Base-by-base conservation (phyloP, 208 protist species). In the Leishmania arabica region DNA sequence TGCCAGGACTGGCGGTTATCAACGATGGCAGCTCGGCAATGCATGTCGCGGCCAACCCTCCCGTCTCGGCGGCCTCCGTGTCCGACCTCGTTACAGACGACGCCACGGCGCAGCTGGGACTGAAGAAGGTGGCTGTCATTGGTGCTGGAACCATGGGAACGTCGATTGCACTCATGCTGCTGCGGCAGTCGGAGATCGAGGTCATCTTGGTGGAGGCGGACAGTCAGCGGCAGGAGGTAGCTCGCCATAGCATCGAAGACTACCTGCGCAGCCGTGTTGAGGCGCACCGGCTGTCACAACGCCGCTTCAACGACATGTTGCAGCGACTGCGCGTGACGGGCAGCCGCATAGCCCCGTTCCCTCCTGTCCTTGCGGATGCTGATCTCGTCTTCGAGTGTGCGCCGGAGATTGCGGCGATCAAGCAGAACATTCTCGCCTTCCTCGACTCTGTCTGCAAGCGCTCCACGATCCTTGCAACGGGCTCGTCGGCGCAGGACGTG, bases 341-440 rank as follows among this genome's bases (percentile, higher is more conserved):
- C 51, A 75, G 74, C 37, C 85, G 78, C 62, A 76, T 86, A 27
- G 72, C 60, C 7, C 85, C 90, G 21, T 81, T 93, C 58, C 81
- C 87, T 3, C 21, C 77, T 31, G 77, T 58, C n/a, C 69, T 96
- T 21, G 62, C 58, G 3, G 89, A 91, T 24, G 88, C 85, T 24
- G 88, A 97, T 72, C 68, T 96, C 6, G 88, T 97, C 56, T 79
- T 97, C 40, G 92, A 98, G 82, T 97, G 94, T 64, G 89, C 90
- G 21, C 78, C 89, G 31, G 95, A 96, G 82, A 83, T 90, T 62
- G 24, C 90, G n/a, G 68, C 64, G 34, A 54, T 96, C 24, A 97
- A 97, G 82, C 80, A 88, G 85, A 82, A 89, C 58, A 87, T 98
- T 70, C 94, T 98, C 64, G 74, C 81, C 2, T 77, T 91, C 40